phyloP scores from a whole-genome alignment of 192 early-diverging fungal genomes.

The Coemansia sp. region DNA sequence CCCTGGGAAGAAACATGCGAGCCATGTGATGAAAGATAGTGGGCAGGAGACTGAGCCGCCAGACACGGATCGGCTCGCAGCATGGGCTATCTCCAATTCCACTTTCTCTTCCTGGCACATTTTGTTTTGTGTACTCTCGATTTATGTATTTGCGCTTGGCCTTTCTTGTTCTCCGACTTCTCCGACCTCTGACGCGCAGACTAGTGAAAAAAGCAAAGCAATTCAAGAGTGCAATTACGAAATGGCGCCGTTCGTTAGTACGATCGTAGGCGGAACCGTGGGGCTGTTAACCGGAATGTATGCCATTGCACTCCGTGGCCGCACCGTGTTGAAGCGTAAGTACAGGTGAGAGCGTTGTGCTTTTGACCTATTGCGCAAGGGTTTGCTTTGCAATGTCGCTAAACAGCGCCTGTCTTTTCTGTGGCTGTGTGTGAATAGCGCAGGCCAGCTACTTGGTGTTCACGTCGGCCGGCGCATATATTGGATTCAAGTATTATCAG shows the following conservation, averaged over 20 bases:
- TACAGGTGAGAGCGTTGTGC: too few species aligned
- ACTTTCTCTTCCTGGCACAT: background rate
- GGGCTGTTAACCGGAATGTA: conserved; percentile 48
- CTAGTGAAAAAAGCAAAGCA: conserved; percentile 1
- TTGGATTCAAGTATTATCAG: conserved; percentile 35
- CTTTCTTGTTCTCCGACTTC: background rate
- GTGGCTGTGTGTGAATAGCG: conserved; percentile 15
- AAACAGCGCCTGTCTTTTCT: background rate
- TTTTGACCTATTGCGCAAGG: too few species aligned
- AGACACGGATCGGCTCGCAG: background rate
- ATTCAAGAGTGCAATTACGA: background rate
- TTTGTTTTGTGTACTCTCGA: background rate
- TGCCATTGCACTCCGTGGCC: conserved; percentile 40
- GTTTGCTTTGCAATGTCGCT: too few species aligned
- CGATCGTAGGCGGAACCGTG: conserved; percentile 33
- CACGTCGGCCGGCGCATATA: conserved; percentile 18
- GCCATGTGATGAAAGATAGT: background rate
- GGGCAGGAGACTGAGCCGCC: background rate
- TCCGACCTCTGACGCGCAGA: background rate
- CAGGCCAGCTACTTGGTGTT: conserved; percentile 37
- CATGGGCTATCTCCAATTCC: background rate
- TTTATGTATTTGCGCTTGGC: background rate
- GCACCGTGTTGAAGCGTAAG: conserved; percentile 33
- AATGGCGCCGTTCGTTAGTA: conserved; percentile 33
- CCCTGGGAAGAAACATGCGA: background rate